Conservation (phyloP, 139 green algal genomes). For the Closterium sp. region DNA sequence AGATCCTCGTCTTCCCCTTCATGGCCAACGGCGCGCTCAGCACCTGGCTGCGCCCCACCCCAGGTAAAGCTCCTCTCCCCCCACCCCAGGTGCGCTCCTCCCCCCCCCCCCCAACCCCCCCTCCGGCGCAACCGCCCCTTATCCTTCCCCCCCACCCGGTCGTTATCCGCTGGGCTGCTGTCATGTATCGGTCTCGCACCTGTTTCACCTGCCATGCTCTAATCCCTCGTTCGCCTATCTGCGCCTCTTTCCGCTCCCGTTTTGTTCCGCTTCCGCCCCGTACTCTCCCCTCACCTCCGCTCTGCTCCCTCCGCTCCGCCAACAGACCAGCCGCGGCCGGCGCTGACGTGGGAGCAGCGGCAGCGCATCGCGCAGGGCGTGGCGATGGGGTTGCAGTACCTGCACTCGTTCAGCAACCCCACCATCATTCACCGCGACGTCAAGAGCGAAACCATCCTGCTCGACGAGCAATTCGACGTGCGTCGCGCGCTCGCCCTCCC, state of each 20-base stretch:
- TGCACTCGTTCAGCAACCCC: constrained; percentile 3
- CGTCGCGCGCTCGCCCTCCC: too few species aligned
- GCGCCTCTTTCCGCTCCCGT: neutral
- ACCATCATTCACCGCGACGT: constrained; percentile 87
- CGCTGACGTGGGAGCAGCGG: neutral
- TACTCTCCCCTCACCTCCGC: neutral
- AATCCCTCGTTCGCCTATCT: too few species aligned
- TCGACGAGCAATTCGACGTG: neutral
- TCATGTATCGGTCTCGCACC: too few species aligned
- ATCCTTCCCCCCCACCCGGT: too few species aligned
- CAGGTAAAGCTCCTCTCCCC: too few species aligned
- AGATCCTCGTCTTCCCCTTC: constrained; percentile 35
- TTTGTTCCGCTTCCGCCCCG: neutral
- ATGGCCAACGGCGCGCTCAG: constrained; percentile 19
- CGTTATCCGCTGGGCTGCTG: too few species aligned
- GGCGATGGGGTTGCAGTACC: neutral
- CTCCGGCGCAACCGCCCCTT: too few species aligned
- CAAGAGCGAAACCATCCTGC: constrained; percentile 93
- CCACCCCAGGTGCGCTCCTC: too few species aligned
- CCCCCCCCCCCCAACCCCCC: too few species aligned
- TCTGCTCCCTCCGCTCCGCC: too few species aligned
- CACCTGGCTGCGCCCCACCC: neutral
- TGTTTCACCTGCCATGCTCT: too few species aligned
- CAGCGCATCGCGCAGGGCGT: neutral
- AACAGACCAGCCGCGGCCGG: neutral